Percentiles rank a stretch among this genome's conserved stretches.
Evolutionary conservation across 331 rosid species (phyloP).

Genomic region (Malus hybrid): DNA sequence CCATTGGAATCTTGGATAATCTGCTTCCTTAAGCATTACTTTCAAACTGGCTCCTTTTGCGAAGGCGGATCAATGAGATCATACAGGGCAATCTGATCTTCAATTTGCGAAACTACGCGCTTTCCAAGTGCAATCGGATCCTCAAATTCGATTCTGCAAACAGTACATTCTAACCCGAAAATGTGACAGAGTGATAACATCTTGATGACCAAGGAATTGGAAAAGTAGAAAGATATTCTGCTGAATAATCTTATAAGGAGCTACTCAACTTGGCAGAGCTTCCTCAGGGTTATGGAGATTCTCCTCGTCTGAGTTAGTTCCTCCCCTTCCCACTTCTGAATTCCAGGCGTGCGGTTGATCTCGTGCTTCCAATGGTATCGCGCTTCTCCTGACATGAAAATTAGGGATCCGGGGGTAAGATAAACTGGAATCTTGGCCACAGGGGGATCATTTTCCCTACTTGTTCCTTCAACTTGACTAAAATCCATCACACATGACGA

Average conservation of each 20-base stretch:
- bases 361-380: constrained; percentile 81
- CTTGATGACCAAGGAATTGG: neutral
- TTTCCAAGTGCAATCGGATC: constrained; percentile 76
- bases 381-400: constrained; percentile 79
- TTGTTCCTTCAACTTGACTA: constrained; percentile 26
- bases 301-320: constrained; percentile 47
- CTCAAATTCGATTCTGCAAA: constrained; percentile 8
- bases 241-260: neutral
- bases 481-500: constrained; percentile 87
- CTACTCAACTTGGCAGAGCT: constrained; percentile 42
- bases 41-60: constrained; percentile 79
- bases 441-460: neutral
- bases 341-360: constrained; percentile 73
- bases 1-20: constrained; percentile 52
- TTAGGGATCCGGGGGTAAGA: constrained; percentile 68
- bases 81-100: constrained; percentile 14
- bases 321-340: constrained; percentile 66
- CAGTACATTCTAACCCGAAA: neutral
- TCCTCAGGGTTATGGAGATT: constrained; percentile 73
- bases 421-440: constrained; percentile 37
- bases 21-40: constrained; percentile 74
- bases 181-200: neutral
- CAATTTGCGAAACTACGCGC: constrained; percentile 38
- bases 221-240: neutral
- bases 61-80: constrained; percentile 43